These are phyloP conservation scores for Apiotrichum veenhuisii DNA, from an alignment of 1,284 basidiomycete genomes.

Conservation along the genomic window DNA sequence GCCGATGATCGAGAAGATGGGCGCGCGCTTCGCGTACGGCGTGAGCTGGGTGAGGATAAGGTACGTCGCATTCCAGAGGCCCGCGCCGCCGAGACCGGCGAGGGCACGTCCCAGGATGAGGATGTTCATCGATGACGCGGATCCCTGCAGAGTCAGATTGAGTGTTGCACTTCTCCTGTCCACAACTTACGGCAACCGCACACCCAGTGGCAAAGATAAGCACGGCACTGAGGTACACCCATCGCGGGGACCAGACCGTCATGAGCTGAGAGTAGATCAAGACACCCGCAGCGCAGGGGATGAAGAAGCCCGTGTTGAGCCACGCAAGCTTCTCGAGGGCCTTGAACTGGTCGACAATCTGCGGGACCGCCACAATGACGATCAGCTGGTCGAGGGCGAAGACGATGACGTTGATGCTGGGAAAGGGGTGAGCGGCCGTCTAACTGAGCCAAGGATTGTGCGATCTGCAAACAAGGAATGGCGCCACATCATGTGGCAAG, in stretches of 20 bases:
- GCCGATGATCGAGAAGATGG: slow-evolving; percentile 25
- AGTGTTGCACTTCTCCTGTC: not conserved
- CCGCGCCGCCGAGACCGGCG: slow-evolving; percentile 28
- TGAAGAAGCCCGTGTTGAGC: slow-evolving; percentile 24
- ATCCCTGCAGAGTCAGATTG: slow-evolving; percentile 2
- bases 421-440: not conserved
- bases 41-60: slow-evolving; percentile 26
- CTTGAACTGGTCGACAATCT: slow-evolving; percentile 24
- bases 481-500: not conserved
- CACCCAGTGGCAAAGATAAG: slow-evolving; percentile 25
- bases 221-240: slow-evolving; percentile 22
- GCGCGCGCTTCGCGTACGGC: slow-evolving; percentile 27
- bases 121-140: slow-evolving; percentile 27
- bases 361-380: slow-evolving; percentile 28
- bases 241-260: slow-evolving; percentile 25
- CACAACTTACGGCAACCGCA: slow-evolving; percentile 16
- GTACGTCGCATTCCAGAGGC: slow-evolving; percentile 31
- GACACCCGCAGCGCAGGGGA: slow-evolving; percentile 26
- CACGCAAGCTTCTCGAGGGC: slow-evolving; percentile 18
- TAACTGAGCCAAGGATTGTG: too few species aligned
- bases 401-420: slow-evolving; percentile 19
- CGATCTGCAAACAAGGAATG: too few species aligned
- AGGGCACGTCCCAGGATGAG: slow-evolving; percentile 28
- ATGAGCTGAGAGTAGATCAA: slow-evolving; percentile 28
- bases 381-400: slow-evolving; percentile 32